Conservation (phyloP, 2,329 filamentous ascomycete species). For the Trichoderma oligosporum region DNA sequence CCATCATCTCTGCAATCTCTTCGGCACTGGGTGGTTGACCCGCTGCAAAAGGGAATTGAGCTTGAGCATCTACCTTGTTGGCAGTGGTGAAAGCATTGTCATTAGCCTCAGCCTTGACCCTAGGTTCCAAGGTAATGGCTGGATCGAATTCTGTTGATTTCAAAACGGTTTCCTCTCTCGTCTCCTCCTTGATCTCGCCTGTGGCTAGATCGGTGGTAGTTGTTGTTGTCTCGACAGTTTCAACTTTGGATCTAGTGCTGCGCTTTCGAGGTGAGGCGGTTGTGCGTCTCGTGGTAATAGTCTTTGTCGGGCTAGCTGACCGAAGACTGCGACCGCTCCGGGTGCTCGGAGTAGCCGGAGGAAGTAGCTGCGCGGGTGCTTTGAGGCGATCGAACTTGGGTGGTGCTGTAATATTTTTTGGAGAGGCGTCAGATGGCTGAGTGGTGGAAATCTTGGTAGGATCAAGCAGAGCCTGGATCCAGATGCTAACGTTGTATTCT, state of each 20-base stretch:
- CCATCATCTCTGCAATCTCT: conserved; percentile 78
- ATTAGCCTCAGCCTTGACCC: conserved; percentile 54
- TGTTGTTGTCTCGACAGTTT: conserved; percentile 33
- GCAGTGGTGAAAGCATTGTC: too few relatives aligned
- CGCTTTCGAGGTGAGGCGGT: conserved; percentile 55
- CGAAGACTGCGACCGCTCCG: conserved; percentile 50
- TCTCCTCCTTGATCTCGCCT: conserved; percentile 31
- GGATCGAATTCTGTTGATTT: conserved; percentile 51
- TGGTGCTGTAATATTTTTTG: conserved; percentile 74
- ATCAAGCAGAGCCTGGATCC: conserved; percentile 91
- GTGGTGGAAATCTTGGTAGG: conserved; percentile 67
- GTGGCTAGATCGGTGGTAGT: conserved; percentile 32
- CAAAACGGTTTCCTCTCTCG: conserved; percentile 36
- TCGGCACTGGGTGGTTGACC: conserved; percentile 69
- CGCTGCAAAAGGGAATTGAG: conserved; percentile 65
- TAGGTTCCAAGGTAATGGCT: conserved; percentile 45
- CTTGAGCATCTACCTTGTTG: conserved; percentile 62
- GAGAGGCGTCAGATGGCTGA: conserved; percentile 61
- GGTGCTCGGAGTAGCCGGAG: conserved; percentile 48
- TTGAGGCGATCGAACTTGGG: conserved; percentile 67
- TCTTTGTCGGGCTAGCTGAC: conserved; percentile 56
- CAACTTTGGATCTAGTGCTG: conserved; percentile 42
- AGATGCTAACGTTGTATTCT: conserved; percentile 80
- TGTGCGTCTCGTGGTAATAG: conserved; percentile 45
- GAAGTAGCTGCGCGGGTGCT: conserved; percentile 39